Evolutionary conservation across 1,284 basidiomycete genomes (phyloP).

Genomic region (Ceratobasidium sp.): DNA sequence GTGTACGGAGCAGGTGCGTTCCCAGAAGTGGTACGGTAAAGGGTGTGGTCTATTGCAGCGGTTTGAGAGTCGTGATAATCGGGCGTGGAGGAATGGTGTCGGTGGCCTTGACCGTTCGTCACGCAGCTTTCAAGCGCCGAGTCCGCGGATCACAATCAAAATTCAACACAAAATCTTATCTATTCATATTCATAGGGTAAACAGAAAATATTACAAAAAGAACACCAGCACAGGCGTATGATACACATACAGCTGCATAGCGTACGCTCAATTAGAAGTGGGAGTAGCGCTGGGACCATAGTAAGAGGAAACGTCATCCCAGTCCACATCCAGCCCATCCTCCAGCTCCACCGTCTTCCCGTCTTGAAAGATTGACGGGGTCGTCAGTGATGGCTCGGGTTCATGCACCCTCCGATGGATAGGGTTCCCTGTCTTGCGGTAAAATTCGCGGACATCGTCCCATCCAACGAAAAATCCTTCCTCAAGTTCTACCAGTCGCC

Average conservation of each 20-base stretch:
- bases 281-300: conserved; percentile 51
- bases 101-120: conserved; percentile 16
- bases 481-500: conserved; percentile 35
- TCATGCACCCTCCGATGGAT: conserved; percentile 5
- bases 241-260: background rate
- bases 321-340: conserved; percentile 55
- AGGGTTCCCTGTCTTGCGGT: background rate
- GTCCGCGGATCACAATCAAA: conserved; percentile 26
- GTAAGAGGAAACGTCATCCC: conserved; percentile 52
- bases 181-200: background rate
- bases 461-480: conserved; percentile 30
- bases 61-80: conserved; percentile 30
- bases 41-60: background rate
- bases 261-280: background rate
- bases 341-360: conserved; percentile 56
- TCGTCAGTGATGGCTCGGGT: background rate
- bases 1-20: background rate
- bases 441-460: conserved; percentile 36
- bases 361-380: conserved; percentile 27
- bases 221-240: background rate
- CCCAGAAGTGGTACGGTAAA: background rate
- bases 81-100: conserved; percentile 36
- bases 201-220: conserved; percentile 24
- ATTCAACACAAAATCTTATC: background rate
- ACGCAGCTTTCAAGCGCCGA: conserved; percentile 20